Conservation (phyloP, 306 rosid genomes). For the Crataegus laevigata region DNA sequence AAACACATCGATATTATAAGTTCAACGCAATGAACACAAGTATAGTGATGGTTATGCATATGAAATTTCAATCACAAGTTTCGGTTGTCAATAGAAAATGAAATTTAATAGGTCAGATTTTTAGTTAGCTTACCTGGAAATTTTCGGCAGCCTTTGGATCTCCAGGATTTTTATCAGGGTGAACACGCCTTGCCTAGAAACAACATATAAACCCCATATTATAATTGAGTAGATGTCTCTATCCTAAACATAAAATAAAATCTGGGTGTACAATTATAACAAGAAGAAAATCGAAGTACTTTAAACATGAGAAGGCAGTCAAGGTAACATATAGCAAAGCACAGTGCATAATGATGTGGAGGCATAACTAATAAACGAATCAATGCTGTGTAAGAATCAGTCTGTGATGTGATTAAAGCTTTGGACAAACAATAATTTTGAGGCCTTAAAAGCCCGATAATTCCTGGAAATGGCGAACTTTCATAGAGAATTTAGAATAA, state of each 20-base stretch:
- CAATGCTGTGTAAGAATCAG: background rate
- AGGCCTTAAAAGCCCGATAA: background rate
- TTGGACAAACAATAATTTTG: background rate
- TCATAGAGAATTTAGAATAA: background rate
- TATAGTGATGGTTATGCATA: background rate
- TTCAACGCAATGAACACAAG: background rate
- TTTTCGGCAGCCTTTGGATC: conserved; percentile 86
- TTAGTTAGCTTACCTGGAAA: conserved; percentile 56
- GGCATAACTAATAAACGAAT: background rate
- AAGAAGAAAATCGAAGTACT: background rate
- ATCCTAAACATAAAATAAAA: background rate
- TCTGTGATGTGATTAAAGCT: background rate
- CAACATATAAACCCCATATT: background rate
- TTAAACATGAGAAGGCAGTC: background rate
- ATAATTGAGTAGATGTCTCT: background rate
- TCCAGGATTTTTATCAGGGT: conserved; percentile 95
- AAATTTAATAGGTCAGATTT: background rate
- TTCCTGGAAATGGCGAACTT: background rate
- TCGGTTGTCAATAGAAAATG: background rate
- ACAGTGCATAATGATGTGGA: background rate
- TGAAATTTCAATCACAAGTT: background rate
- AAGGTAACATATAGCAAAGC: background rate
- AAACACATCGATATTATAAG: background rate
- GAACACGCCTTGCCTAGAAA: conserved; percentile 80
- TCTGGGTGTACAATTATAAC: background rate